A percentile compares a stretch with the other conserved stretches of the same genome.
These are phyloP conservation scores for Erysimum cheiranthoides DNA, from an alignment of 345 rosid species.

Conservation along the genomic window DNA sequence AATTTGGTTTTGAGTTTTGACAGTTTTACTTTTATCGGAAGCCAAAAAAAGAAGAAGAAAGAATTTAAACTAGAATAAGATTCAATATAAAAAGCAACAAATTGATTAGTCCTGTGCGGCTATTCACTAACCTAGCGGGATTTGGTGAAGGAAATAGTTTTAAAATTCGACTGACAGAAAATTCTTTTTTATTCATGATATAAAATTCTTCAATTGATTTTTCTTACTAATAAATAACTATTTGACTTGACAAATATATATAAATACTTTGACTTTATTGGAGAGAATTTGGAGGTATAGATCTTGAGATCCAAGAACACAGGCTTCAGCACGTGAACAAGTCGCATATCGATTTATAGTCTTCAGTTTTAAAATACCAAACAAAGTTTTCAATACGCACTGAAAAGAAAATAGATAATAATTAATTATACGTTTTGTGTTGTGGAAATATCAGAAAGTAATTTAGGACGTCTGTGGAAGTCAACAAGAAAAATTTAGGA, in stretches of 20 bases:
- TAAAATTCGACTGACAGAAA: conserved; percentile 10
- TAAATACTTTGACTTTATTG: conserved; percentile 26
- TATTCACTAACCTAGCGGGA: conserved; percentile 25
- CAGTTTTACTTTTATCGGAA: not conserved
- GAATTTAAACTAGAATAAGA: not conserved
- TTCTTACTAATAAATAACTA: conserved; percentile 12
- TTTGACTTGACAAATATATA: conserved; percentile 32
- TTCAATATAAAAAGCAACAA: not conserved
- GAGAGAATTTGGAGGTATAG: conserved; percentile 26
- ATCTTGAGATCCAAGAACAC: conserved; percentile 44
- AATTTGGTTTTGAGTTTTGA: not conserved
- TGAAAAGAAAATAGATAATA: not conserved
- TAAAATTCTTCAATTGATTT: not conserved
- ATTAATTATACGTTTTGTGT: not conserved
- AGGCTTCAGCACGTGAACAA: conserved; percentile 44
- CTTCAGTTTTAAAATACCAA: conserved; percentile 31
- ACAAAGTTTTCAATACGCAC: not conserved
- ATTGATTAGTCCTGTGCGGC: conserved; percentile 7
- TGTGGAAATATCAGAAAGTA: not conserved
- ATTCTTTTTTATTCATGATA: not conserved
- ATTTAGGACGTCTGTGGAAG: not conserved
- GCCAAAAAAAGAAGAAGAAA: too few relatives aligned
- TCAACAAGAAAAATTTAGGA: not conserved
- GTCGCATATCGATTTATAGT: conserved; percentile 30
- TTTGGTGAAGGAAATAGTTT: not conserved